A percentile compares a stretch with the other conserved stretches of the same genome.
Conservation (phyloP, 495 filamentous ascomycete species). For the Podospora fimiseda region DNA sequence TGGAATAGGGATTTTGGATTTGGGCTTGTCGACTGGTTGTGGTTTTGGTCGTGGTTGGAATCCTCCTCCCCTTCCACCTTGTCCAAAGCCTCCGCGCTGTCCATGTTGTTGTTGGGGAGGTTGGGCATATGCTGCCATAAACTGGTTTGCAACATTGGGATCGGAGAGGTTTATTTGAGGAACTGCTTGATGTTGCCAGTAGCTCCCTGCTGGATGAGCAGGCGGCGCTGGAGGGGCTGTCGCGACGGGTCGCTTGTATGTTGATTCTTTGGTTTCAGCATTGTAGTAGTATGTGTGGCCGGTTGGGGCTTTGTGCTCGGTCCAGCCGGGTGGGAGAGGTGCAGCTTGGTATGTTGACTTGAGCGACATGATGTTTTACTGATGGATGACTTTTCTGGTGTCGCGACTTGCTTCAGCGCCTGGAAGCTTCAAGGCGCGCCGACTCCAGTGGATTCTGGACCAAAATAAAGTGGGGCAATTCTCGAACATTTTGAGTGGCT, state of each 20-base stretch:
- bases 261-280: slow-evolving; percentile 76
- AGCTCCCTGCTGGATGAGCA: slow-evolving; percentile 20
- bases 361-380: slow-evolving; percentile 38
- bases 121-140: slow-evolving; percentile 40
- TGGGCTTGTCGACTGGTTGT: slow-evolving; percentile 72
- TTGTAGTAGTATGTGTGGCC: slow-evolving; percentile 91
- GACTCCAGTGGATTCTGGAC: background rate
- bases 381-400: background rate
- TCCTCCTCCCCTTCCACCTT: slow-evolving; percentile 41
- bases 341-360: slow-evolving; percentile 59
- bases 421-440: background rate
- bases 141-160: slow-evolving; percentile 38
- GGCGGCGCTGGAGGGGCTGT: slow-evolving; percentile 24
- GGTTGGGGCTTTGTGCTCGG: slow-evolving; percentile 84
- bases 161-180: slow-evolving; percentile 41
- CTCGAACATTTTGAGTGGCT: no score
- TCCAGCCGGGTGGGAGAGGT: slow-evolving; percentile 76
- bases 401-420: background rate
- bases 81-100: slow-evolving; percentile 29
- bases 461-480: background rate
- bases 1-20: slow-evolving; percentile 69
- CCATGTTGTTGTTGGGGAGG: slow-evolving; percentile 16
- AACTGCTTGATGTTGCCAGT: slow-evolving; percentile 39
- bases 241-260: slow-evolving; percentile 64
- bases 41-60: slow-evolving; percentile 49